These are phyloP conservation scores for Diplodia scrobiculata DNA, from an alignment of 2,329 filamentous ascomycete genomes.

Conservation along the genomic window DNA sequence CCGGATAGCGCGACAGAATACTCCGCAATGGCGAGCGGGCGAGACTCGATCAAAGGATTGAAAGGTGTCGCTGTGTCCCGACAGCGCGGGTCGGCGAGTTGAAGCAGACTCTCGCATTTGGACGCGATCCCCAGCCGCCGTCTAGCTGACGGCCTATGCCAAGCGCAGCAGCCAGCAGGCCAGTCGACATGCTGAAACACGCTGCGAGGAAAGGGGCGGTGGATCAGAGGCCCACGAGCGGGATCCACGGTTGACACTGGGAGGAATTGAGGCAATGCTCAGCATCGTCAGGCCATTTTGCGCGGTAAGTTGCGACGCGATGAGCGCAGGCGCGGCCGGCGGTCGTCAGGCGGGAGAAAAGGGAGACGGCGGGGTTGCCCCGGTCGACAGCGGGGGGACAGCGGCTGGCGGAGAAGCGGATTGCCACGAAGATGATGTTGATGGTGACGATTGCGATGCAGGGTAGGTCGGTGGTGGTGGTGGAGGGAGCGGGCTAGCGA, in stretches of 20 bases:
- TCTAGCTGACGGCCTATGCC: slow-evolving; percentile 15
- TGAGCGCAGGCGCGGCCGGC: slow-evolving; percentile 7
- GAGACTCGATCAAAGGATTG: slow-evolving; percentile 25
- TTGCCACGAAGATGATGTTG: neutral
- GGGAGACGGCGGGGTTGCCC: neutral
- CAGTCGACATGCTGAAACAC: slow-evolving; percentile 22
- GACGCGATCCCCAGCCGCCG: neutral
- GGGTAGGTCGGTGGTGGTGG: neutral
- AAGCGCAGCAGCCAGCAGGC: slow-evolving; percentile 13
- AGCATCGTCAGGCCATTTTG: slow-evolving; percentile 16
- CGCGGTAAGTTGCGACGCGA: neutral
- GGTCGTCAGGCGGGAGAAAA: slow-evolving; percentile 6
- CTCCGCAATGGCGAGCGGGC: slow-evolving; percentile 2
- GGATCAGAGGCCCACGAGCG: slow-evolving; percentile 18
- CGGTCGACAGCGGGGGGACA: neutral
- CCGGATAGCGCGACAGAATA: neutral
- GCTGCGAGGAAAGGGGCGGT: slow-evolving; percentile 6
- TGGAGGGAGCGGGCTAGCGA: neutral
- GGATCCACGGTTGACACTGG: slow-evolving; percentile 26
- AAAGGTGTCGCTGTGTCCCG: slow-evolving; percentile 3
- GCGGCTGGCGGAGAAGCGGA: neutral
- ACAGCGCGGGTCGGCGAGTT: neutral
- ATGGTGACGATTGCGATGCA: neutral
- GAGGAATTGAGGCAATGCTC: slow-evolving; percentile 17
- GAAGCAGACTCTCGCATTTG: neutral